Conservation (phyloP, 768 basidiomycete genomes). For the Podaxis sp. region DNA sequence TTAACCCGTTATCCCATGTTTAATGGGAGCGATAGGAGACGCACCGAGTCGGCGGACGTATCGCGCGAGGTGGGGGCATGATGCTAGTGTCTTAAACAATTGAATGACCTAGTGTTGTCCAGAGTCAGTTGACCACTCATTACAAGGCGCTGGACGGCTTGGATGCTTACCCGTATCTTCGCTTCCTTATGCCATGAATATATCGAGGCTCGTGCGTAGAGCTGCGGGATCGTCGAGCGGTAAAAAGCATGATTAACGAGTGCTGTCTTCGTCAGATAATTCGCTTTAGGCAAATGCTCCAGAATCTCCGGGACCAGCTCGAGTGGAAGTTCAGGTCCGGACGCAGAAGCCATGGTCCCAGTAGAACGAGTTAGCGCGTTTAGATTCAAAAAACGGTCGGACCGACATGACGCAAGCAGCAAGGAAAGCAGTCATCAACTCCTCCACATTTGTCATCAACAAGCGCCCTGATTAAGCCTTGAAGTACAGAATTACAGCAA, state of each 20-base stretch:
- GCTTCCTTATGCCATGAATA: constrained; percentile 71
- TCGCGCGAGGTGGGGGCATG: constrained; percentile 52
- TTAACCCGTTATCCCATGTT: neutral
- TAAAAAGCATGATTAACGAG: constrained; percentile 60
- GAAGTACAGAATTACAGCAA: neutral
- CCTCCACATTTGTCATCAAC: too few relatives aligned
- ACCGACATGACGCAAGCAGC: constrained; percentile 2
- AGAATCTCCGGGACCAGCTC: constrained; percentile 63
- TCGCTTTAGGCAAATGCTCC: constrained; percentile 45
- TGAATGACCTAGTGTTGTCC: constrained; percentile 45
- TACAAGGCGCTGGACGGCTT: neutral
- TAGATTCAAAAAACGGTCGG: neutral
- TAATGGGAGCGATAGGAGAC: constrained; percentile 16
- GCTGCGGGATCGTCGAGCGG: constrained; percentile 41
- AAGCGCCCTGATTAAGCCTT: neutral
- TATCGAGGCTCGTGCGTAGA: constrained; percentile 62
- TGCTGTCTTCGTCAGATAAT: constrained; percentile 49
- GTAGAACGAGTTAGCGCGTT: neutral
- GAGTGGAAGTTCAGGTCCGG: constrained; percentile 51
- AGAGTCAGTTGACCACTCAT: neutral
- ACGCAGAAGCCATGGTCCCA: neutral
- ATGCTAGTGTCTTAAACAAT: constrained; percentile 61
- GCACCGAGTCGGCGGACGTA: constrained; percentile 59
- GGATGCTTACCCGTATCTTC: constrained; percentile 50
- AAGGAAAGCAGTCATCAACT: too few relatives aligned